Evolutionary conservation across 2,329 filamentous ascomycete species (phyloP).

Genomic region (Didymella glomerata): DNA sequence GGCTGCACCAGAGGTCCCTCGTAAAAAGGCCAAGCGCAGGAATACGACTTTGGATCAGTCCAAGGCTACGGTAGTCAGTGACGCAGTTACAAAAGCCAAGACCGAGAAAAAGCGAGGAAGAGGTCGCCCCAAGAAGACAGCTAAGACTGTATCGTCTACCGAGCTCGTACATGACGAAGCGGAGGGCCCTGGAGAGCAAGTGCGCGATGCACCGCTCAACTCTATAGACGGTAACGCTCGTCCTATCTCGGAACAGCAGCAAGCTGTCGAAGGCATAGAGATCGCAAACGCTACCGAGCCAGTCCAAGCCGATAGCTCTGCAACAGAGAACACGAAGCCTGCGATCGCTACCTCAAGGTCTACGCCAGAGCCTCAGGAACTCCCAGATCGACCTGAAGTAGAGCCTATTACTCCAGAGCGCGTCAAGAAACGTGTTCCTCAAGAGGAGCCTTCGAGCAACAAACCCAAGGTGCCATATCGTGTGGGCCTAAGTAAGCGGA

Average conservation of each 20-base stretch:
- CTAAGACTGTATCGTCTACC: constrained; percentile 6
- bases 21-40: constrained; percentile 34
- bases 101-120: constrained; percentile 42
- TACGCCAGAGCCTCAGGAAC: constrained; percentile 7
- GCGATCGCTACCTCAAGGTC: neutral
- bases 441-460: constrained; percentile 34
- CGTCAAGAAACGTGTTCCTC: constrained; percentile 15
- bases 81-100: constrained; percentile 3
- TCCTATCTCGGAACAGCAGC: neutral
- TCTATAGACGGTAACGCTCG: neutral
- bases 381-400: constrained; percentile 26
- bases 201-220: neutral
- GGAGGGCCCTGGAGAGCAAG: neutral
- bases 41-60: constrained; percentile 32
- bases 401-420: constrained; percentile 24
- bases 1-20: constrained; percentile 1
- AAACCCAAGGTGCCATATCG: constrained; percentile 55
- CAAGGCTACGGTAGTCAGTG: constrained; percentile 3
- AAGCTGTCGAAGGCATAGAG: neutral
- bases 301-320: neutral
- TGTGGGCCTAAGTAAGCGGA: constrained; percentile 60
- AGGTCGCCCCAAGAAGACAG: constrained; percentile 44
- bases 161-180: constrained; percentile 15
- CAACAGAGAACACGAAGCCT: neutral
- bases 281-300: neutral